Evolutionary conservation across 139 green algal genomes (phyloP), one percentile per base, ranked within the genome.

Genomic region (Pseudopediastrum boryanum): DNA sequence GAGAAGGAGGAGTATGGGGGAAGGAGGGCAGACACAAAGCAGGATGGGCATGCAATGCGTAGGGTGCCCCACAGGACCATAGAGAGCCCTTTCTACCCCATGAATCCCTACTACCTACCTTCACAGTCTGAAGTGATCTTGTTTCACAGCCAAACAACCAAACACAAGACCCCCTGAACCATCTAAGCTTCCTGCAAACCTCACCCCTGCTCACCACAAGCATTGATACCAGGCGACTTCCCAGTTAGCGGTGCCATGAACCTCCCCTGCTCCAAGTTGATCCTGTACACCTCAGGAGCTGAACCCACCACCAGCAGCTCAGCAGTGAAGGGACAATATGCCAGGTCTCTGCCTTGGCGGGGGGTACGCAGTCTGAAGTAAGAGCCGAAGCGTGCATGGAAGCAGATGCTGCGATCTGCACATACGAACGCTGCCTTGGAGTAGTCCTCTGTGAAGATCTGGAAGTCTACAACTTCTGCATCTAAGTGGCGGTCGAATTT

Each of bases 401-500:
- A 94, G 33, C 74, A 78, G 12, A 99, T 25, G 39, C 82, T 91
- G 41, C 93, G 84, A 83, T 99, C 96, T 7, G 80, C 79, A 66
- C 94, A 98, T 21, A 99, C 81, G 76, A 99, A 96, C 4, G 90
- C 96, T 0, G 93, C 80, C 80, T 99, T 99, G 54, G 84, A 92
- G 85, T 96, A 99, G 84, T 99, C 96, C 0, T 98, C 95, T 19
- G 80, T 85, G 31, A 99, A 84, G 44, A 67, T 44, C 35, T 36
- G 35, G 43, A 81, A 81, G 75, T 81, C 75, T 13, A 81, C 75
- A 10, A 81, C 75, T 76, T 99, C 96, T 0, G 92, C 73, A 59
- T 99, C 94, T 41, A 99, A 73, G 85, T 98, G 92, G 38, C 96
- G 85, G 66, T 96, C 90, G 86, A 99, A 99, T 90, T 99, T 99